A percentile compares a stretch with the other conserved stretches of the same genome.
phyloP scores from a whole-genome alignment of 305 asterid species.

The Solanum aculeatissimum region DNA sequence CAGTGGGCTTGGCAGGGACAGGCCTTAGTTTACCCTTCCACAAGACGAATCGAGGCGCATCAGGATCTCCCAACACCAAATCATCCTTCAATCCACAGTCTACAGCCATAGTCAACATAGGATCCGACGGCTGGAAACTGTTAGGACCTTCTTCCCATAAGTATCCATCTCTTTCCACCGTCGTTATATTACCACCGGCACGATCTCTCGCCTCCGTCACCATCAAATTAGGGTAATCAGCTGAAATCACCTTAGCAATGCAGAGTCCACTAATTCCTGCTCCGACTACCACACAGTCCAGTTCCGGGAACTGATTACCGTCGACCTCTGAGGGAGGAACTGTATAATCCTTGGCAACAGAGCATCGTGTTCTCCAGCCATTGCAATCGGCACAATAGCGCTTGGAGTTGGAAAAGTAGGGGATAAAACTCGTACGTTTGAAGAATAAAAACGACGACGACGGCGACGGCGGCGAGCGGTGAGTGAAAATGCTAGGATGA shows the following conservation, averaged over 20 bases:
- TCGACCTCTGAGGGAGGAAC: slow-evolving; percentile 21
- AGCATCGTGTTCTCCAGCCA: slow-evolving; percentile 32
- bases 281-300: slow-evolving; percentile 85
- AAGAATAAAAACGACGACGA: slow-evolving; percentile 3
- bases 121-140: slow-evolving; percentile 95
- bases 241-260: slow-evolving; percentile 67
- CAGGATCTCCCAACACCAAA: slow-evolving; percentile 82
- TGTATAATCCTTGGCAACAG: slow-evolving; percentile 41
- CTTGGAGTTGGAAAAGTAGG: background rate
- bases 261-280: slow-evolving; percentile 88
- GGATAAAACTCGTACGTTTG: background rate
- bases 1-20: slow-evolving; percentile 59
- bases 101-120: slow-evolving; percentile 54
- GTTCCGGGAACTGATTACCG: slow-evolving; percentile 6
- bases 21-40: slow-evolving; percentile 93
- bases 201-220: slow-evolving; percentile 89
- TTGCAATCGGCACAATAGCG: background rate
- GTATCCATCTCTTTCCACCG: slow-evolving; percentile 74
- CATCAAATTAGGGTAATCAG: slow-evolving; percentile 47
- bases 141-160: slow-evolving; percentile 99
- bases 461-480: background rate
- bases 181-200: slow-evolving; percentile 92
- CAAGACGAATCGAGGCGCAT: slow-evolving; percentile 83
- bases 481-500: background rate
- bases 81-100: slow-evolving; percentile 86